Base-by-base conservation (phyloP, 257 asterid species). In the Fraxinus anomala region DNA sequence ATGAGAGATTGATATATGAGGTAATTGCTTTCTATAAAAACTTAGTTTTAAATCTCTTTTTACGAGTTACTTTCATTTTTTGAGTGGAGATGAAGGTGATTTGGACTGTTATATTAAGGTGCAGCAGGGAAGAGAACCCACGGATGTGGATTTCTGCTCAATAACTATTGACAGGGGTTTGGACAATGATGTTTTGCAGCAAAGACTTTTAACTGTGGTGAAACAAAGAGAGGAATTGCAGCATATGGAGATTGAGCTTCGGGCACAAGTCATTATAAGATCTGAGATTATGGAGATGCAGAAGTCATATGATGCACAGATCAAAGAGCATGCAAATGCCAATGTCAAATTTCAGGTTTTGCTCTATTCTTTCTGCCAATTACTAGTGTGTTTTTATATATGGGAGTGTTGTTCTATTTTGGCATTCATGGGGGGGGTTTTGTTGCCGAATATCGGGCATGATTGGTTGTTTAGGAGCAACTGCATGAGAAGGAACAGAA, bases 41-140 rank as follows among this genome's bases (percentile, higher is more conserved):
- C 23, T 28, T 42, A 47, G 44, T 68, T 76, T 31, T 71, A 28
- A 0, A 39, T 26, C 3, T 34, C 26, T n/a, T 87, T 68, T 73
- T 87, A 79, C 85, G 68, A 80, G 67, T 23, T 71, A n/a, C 63
- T 42, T 70, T 12, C 24, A 0, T 9, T 63, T 75, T 49, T 28
- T 8, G 39, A 76, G 76, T 87, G 75, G 44, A 83, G 76, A 69
- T 79, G 83, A 86, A 80, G 80, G 73, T 86, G 78, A 83, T 82
- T 77, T 82, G 75, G 56, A 67, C 70, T 81, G 61, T 84, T 86
- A 23, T 76, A 61, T 81, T 77, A 90, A 88, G 96, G 93, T 91
- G 88, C 94, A 90, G 91, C 97, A 89, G 85, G 97, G 94, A 77
- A 90, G 95, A 82, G 97, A 91, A 73, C 91, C 91, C 12, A 87